These are phyloP conservation scores for Globisporangium spinosum DNA, from an alignment of 352 stramenopile species.

Conservation along the genomic window DNA sequence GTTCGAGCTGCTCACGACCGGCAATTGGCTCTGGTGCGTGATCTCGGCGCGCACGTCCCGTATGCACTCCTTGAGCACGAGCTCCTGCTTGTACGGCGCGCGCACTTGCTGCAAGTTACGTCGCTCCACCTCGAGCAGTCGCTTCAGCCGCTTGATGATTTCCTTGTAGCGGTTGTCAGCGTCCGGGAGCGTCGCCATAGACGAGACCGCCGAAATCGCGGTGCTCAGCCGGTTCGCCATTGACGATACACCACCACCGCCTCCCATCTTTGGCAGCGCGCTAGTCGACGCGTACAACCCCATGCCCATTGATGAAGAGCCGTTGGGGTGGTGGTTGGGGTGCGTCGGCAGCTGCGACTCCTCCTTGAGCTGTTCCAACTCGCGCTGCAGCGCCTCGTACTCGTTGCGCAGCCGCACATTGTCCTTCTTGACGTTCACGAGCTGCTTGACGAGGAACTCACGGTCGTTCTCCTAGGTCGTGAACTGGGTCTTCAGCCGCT, in stretches of 20 bases:
- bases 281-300: slow-evolving; percentile 35
- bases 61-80: slow-evolving; percentile 75
- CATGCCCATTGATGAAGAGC: slow-evolving; percentile 9
- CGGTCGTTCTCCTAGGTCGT: slow-evolving; percentile 91
- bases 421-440: slow-evolving; percentile 91
- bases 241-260: slow-evolving; percentile 2
- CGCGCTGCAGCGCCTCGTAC: slow-evolving; percentile 43
- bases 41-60: slow-evolving; percentile 79
- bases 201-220: slow-evolving; percentile 4
- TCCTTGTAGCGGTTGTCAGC: slow-evolving; percentile 88
- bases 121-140: slow-evolving; percentile 81
- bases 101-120: slow-evolving; percentile 79
- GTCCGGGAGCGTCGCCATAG: slow-evolving; percentile 22
- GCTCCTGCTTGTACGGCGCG: slow-evolving; percentile 61
- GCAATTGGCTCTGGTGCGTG: slow-evolving; percentile 26
- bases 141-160: slow-evolving; percentile 90
- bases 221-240: slow-evolving; percentile 26
- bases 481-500: slow-evolving; percentile 87
- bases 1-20: slow-evolving; percentile 16
- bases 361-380: slow-evolving; percentile 52
- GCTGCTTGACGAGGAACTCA: slow-evolving; percentile 91
- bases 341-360: slow-evolving; percentile 20
- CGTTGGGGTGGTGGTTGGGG: slow-evolving; percentile 2
- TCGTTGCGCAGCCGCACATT: slow-evolving; percentile 77
- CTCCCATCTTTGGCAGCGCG: slow-evolving; percentile 31